phyloP scores from a whole-genome alignment of 2,329 filamentous ascomycete species.

The Clarireedia paspali region DNA sequence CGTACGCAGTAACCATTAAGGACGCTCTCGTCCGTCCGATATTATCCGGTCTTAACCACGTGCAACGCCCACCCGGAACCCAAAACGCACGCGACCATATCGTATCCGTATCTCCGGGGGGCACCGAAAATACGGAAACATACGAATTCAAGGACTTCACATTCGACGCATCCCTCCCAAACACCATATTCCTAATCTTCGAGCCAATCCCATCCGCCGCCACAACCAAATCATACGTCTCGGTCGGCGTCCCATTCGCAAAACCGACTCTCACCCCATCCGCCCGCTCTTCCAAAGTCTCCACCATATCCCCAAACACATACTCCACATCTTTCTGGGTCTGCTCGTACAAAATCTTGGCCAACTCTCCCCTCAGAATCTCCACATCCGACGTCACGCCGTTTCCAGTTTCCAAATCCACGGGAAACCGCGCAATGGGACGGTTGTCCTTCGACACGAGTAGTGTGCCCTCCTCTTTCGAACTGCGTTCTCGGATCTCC shows the following conservation, averaged over 20 bases:
- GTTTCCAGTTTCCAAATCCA: slow-evolving; percentile 21
- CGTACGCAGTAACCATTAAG: too few species aligned
- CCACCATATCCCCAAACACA: slow-evolving; percentile 35
- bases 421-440: slow-evolving; percentile 31
- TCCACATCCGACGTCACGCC: slow-evolving; percentile 38
- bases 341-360: slow-evolving; percentile 32
- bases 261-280: slow-evolving; percentile 33
- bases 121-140: too few species aligned
- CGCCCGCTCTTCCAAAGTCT: slow-evolving; percentile 30
- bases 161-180: slow-evolving; percentile 32
- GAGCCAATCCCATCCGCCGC: slow-evolving; percentile 41
- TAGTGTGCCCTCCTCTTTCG: slow-evolving; percentile 36
- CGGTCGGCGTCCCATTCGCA: slow-evolving; percentile 28
- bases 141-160: slow-evolving; percentile 14
- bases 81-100: too few species aligned
- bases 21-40: too few species aligned
- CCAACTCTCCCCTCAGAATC: slow-evolving; percentile 37
- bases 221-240: slow-evolving; percentile 39
- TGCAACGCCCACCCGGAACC: too few species aligned
- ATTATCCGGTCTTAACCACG: too few species aligned
- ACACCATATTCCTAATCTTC: slow-evolving; percentile 34
- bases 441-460: slow-evolving; percentile 33
- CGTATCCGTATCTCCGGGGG: too few species aligned
- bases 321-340: slow-evolving; percentile 27
- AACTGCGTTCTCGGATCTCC: slow-evolving; percentile 30